A percentile compares a stretch with the other conserved stretches of the same genome.
phyloP scores from a whole-genome alignment of 2,329 filamentous ascomycete species.

The Tolypocladium pustulatum region DNA sequence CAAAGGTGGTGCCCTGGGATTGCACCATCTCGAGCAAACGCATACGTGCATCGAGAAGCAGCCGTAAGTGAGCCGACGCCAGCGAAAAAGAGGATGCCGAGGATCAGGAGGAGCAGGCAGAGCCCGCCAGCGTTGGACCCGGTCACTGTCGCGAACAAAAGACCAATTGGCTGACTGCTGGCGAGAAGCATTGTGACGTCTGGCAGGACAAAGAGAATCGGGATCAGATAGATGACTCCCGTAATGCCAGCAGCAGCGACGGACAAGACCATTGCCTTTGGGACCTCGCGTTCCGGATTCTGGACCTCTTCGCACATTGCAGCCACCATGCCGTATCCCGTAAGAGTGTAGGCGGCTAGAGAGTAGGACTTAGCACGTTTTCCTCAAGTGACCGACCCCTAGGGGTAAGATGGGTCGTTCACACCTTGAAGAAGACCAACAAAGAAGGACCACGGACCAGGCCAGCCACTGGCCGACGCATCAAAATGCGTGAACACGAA shows the following conservation, averaged over 20 bases:
- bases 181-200: conserved; percentile 54
- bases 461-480: conserved; percentile 60
- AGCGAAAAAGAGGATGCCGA: conserved; percentile 68
- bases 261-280: conserved; percentile 57
- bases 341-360: conserved; percentile 26
- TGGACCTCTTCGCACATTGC: conserved; percentile 52
- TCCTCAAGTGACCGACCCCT: not conserved
- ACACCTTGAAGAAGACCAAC: conserved; percentile 41
- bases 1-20: conserved; percentile 60
- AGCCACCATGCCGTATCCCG: conserved; percentile 41
- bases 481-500: conserved; percentile 62
- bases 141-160: conserved; percentile 65
- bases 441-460: conserved; percentile 50
- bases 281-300: conserved; percentile 48
- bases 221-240: conserved; percentile 55
- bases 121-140: conserved; percentile 65
- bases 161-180: conserved; percentile 65
- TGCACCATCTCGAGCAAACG: conserved; percentile 65
- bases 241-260: conserved; percentile 55
- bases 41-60: conserved; percentile 63
- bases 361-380: conserved; percentile 15
- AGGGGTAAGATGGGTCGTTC: not conserved
- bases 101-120: conserved; percentile 62
- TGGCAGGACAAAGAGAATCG: conserved; percentile 66
- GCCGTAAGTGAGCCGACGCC: conserved; percentile 69